These are phyloP conservation scores for Pinus albicaulis DNA, from an alignment of 75 land plant species.

Conservation along the genomic window DNA sequence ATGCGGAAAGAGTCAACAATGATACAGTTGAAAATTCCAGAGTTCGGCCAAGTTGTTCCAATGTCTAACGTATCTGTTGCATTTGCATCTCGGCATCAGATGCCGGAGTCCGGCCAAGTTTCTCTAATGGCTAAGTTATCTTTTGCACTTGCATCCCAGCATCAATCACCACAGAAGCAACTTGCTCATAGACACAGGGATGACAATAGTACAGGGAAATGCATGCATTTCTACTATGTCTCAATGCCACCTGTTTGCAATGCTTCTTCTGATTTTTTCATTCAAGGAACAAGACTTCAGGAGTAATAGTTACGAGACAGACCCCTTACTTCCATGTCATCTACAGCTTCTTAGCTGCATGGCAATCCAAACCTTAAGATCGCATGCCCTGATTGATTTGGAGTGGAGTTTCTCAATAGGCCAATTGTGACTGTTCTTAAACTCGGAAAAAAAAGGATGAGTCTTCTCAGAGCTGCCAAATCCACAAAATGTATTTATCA, in stretches of 20 bases:
- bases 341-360: constrained; percentile 39
- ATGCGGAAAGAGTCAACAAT: neutral
- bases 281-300: constrained; percentile 21
- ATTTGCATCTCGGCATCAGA: neutral
- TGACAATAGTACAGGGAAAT: neutral
- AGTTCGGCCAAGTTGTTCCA: neutral
- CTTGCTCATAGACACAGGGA: neutral
- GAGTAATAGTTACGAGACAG: constrained; percentile 45
- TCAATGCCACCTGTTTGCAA: neutral
- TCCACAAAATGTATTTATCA: constrained; percentile 50
- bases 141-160: neutral
- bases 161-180: neutral
- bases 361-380: constrained; percentile 49
- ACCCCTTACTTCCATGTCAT: constrained; percentile 59
- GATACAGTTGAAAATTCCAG: neutral
- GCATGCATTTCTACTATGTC: neutral
- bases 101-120: neutral
- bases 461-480: constrained; percentile 52
- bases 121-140: neutral
- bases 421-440: constrained; percentile 41
- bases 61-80: neutral
- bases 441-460: constrained; percentile 35
- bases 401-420: constrained; percentile 46
- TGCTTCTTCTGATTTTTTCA: constrained; percentile 43
- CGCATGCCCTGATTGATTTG: constrained; percentile 46